Percentiles rank a stretch among this genome's conserved stretches.
Conservation (phyloP, 768 basidiomycete species). For the Filobasidium wieringae region DNA sequence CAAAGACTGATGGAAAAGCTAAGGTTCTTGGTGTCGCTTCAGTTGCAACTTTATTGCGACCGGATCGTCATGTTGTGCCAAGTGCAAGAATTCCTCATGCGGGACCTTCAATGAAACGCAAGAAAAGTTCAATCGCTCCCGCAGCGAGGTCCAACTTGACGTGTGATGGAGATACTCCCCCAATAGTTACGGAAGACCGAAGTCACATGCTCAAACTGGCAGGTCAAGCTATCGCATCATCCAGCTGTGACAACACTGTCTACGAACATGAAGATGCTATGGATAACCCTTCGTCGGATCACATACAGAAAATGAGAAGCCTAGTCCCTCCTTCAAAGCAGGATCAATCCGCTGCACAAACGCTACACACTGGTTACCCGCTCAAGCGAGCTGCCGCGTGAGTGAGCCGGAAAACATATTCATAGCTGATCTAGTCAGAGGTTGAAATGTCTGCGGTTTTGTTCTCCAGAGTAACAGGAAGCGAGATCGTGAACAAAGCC, state of each 20-base stretch:
- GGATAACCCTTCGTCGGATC: background rate
- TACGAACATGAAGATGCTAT: background rate
- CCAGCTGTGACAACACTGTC: background rate
- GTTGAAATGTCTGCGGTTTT: background rate
- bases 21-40: background rate
- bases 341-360: background rate
- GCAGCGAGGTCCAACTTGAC: background rate
- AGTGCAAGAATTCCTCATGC: no score
- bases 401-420: background rate
- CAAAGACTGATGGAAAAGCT: background rate
- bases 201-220: background rate
- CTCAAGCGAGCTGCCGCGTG: no score
- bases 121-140: background rate
- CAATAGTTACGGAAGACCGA: background rate
- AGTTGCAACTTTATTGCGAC: background rate
- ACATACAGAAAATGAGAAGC: background rate
- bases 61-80: background rate
- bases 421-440: background rate
- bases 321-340: background rate
- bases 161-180: background rate
- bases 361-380: no score
- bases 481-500: background rate
- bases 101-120: background rate
- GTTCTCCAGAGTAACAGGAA: background rate
- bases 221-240: background rate